phyloP scores from a whole-genome alignment of 2,329 filamentous ascomycete genomes.

The Phoma herbarum region DNA sequence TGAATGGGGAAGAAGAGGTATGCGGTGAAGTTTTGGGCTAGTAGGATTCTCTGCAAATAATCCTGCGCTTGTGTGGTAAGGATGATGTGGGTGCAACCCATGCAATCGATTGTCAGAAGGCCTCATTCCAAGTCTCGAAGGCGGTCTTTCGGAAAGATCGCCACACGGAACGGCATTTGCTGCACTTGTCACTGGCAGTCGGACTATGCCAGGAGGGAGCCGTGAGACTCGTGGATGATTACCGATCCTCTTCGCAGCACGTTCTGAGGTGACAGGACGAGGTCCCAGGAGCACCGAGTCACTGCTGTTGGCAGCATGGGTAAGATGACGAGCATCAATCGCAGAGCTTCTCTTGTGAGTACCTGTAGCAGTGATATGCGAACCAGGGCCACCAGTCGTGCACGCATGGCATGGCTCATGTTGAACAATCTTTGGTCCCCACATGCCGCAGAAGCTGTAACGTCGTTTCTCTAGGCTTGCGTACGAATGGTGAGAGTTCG shows the following conservation, averaged over 20 bases:
- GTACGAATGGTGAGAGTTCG: conserved; percentile 30
- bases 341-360: conserved; percentile 6
- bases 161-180: background rate
- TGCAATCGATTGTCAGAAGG: background rate
- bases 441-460: conserved; percentile 30
- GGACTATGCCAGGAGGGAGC: conserved; percentile 16
- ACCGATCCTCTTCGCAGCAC: conserved; percentile 21
- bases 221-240: conserved; percentile 25
- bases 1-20: conserved; percentile 28
- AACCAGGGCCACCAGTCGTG: conserved; percentile 18
- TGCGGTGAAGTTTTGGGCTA: conserved; percentile 35
- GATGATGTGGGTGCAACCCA: background rate
- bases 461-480: conserved; percentile 27
- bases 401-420: conserved; percentile 28
- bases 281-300: conserved; percentile 17
- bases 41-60: conserved; percentile 1
- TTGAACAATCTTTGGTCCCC: conserved; percentile 11
- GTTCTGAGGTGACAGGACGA: conserved; percentile 19
- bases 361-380: conserved; percentile 19
- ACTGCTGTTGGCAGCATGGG: conserved; percentile 3
- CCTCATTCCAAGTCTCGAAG: background rate
- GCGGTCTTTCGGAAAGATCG: background rate
- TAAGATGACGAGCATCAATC: background rate
- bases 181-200: background rate
- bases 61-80: background rate